Percentiles rank a stretch among this genome's conserved stretches.
Conservation (phyloP, 164 flowering plant genomes). For the Paratinospora sagittata region DNA sequence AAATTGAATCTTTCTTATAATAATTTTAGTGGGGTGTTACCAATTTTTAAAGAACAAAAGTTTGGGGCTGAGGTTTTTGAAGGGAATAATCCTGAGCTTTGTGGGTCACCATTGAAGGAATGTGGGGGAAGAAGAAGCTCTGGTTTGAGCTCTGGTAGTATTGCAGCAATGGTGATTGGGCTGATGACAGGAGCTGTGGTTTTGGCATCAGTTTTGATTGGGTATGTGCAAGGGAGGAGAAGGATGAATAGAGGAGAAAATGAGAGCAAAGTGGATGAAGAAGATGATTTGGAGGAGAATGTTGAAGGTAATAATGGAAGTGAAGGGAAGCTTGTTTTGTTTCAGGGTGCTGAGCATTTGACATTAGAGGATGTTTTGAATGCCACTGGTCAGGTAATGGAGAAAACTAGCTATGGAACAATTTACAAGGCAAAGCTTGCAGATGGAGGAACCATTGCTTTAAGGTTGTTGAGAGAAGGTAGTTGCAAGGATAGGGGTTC, state of each 20-base stretch:
- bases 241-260: constrained; percentile 43
- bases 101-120: constrained; percentile 61
- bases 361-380: constrained; percentile 90
- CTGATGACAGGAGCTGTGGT: constrained; percentile 83
- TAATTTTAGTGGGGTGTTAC: constrained; percentile 78
- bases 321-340: constrained; percentile 77
- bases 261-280: constrained; percentile 56
- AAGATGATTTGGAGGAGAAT: constrained; percentile 50
- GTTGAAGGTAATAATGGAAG: constrained; percentile 34
- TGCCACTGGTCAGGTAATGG: constrained; percentile 98
- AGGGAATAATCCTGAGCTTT: constrained; percentile 65
- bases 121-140: constrained; percentile 45
- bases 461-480: constrained; percentile 91
- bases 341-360: constrained; percentile 95
- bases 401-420: constrained; percentile 93
- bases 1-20: constrained; percentile 80
- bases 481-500: constrained; percentile 76
- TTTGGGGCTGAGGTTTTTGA: constrained; percentile 58
- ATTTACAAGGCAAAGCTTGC: constrained; percentile 91
- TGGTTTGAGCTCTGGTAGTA: constrained; percentile 68
- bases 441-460: constrained; percentile 86
- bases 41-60: constrained; percentile 46
- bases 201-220: constrained; percentile 70
- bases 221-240: constrained; percentile 75
- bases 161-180: constrained; percentile 91